A percentile compares a stretch with the other conserved stretches of the same genome.
Conservation (phyloP, 1,139 yeast species). For the Yamadazyma aaseri region DNA sequence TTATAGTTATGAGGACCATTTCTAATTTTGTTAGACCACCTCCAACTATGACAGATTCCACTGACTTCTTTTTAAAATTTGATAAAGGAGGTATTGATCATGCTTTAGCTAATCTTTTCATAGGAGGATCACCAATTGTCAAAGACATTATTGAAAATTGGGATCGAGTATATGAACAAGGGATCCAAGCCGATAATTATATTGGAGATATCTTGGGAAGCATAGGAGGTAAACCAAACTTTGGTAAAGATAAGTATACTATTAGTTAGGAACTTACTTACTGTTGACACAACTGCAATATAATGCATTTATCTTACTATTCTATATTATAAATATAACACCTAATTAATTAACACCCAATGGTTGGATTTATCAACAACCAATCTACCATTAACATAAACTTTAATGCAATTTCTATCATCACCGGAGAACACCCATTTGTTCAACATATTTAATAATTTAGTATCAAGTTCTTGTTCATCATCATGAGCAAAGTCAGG, state of each 20-base stretch:
- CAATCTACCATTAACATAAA: conserved; percentile 78
- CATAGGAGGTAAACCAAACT: conserved; percentile 26
- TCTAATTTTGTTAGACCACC: conserved; percentile 63
- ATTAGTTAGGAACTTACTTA: no score
- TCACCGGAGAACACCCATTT: conserved; percentile 97
- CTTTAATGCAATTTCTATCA: conserved; percentile 77
- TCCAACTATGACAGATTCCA: conserved; percentile 35
- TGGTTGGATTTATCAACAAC: conserved; percentile 48
- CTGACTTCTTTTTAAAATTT: conserved; percentile 49
- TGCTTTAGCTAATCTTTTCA: conserved; percentile 50
- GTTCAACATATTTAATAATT: conserved; percentile 52
- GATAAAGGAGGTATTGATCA: conserved; percentile 54
- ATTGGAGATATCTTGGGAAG: conserved; percentile 38
- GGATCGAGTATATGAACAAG: conserved; percentile 22
- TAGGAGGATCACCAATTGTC: conserved; percentile 57
- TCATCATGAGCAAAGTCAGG: conserved; percentile 19
- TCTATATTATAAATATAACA: no score
- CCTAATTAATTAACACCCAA: conserved; percentile 28
- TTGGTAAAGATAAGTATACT: conserved; percentile 21
- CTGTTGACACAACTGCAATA: no score
- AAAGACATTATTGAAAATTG: conserved; percentile 54
- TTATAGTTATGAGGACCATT: conserved; percentile 62
- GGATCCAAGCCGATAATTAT: conserved; percentile 43
- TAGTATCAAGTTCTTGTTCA: conserved; percentile 28
- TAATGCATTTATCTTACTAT: conserved; percentile 1